Percentiles rank a stretch among this genome's conserved stretches.
phyloP scores from a whole-genome alignment of 306 rosid species.

The Mimosa pudica region DNA sequence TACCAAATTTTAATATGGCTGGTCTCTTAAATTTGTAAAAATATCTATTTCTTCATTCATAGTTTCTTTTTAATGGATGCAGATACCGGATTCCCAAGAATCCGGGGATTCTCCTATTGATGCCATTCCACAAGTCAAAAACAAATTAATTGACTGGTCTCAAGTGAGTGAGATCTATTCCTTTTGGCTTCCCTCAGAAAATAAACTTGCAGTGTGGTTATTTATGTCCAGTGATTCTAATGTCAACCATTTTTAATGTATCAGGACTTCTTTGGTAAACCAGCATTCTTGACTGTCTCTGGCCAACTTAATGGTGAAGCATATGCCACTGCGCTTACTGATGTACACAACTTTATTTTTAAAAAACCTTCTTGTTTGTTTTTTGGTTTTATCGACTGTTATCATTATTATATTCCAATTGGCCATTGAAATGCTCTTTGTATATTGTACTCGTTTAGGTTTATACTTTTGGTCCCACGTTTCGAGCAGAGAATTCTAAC shows the following conservation, averaged over 20 bases:
- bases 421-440: constrained; percentile 29
- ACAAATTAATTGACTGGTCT: constrained; percentile 87
- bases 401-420: constrained; percentile 24
- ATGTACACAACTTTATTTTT: constrained; percentile 47
- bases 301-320: constrained; percentile 99
- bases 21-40: background rate
- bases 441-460: constrained; percentile 51
- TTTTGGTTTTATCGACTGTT: background rate
- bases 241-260: constrained; percentile 32
- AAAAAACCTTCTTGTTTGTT: background rate
- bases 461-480: constrained; percentile 97
- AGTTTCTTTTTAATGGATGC: constrained; percentile 14
- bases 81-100: constrained; percentile 84
- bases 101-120: constrained; percentile 63
- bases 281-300: constrained; percentile 94
- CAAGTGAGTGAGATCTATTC: constrained; percentile 60
- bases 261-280: constrained; percentile 94
- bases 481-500: constrained; percentile 94
- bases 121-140: constrained; percentile 71
- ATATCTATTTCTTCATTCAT: constrained; percentile 6
- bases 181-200: constrained; percentile 28
- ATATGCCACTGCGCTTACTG: constrained; percentile 95
- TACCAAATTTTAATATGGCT: too few species aligned
- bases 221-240: constrained; percentile 33
- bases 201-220: constrained; percentile 6